Evolutionary conservation across 805 yeast species (phyloP).

Genomic region (Hanseniaspora guilliermondii): DNA sequence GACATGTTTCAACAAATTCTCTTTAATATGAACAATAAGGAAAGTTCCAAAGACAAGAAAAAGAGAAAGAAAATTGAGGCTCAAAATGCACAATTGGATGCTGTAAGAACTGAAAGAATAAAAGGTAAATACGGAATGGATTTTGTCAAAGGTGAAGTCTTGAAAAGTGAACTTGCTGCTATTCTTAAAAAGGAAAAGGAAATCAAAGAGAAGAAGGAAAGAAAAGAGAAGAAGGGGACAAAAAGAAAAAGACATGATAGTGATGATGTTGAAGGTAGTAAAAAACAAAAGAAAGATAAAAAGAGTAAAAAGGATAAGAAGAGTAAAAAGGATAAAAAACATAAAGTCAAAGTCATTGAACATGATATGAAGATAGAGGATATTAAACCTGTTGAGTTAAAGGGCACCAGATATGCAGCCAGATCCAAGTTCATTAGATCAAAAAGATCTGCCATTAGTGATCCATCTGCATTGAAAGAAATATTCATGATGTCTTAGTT

Average conservation of each 20-base stretch:
- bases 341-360: slow-evolving; percentile 8
- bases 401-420: slow-evolving; percentile 51
- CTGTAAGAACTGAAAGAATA: slow-evolving; percentile 53
- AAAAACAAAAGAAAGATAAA: slow-evolving; percentile 24
- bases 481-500: slow-evolving; percentile 69
- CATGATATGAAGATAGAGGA: slow-evolving; percentile 13
- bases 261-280: slow-evolving; percentile 21
- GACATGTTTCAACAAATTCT: slow-evolving; percentile 86
- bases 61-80: slow-evolving; percentile 28
- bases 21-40: slow-evolving; percentile 82
- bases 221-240: slow-evolving; percentile 24
- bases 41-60: slow-evolving; percentile 21
- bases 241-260: slow-evolving; percentile 23
- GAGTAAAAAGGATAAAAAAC: slow-evolving; percentile 24
- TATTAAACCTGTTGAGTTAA: slow-evolving; percentile 21
- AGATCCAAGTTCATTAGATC: slow-evolving; percentile 82
- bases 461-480: slow-evolving; percentile 76
- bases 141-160: slow-evolving; percentile 73
- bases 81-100: slow-evolving; percentile 51
- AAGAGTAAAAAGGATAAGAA: slow-evolving; percentile 23
- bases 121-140: slow-evolving; percentile 81
- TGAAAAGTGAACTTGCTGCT: slow-evolving; percentile 40
- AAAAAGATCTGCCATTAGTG: slow-evolving; percentile 84
- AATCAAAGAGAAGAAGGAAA: slow-evolving; percentile 22
- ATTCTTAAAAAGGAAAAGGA: slow-evolving; percentile 18